These are phyloP conservation scores for Grosmannia huntii DNA, from an alignment of 2,329 filamentous ascomycete genomes.

Conservation along the genomic window DNA sequence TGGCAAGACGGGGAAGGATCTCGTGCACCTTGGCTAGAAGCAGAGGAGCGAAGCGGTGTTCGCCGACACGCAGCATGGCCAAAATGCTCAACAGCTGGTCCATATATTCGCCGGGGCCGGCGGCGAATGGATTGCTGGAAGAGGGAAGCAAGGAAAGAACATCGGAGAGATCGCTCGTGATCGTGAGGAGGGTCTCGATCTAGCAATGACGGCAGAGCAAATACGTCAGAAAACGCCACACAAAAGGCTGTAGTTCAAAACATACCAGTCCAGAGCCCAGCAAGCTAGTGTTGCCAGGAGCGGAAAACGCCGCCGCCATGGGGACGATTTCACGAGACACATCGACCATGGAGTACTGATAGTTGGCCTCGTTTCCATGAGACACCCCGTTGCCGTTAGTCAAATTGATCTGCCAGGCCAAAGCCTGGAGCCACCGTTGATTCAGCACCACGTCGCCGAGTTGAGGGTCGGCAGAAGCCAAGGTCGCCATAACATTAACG, in stretches of 20 bases:
- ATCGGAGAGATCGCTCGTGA: slow-evolving; percentile 60
- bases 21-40: slow-evolving; percentile 66
- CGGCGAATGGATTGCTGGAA: slow-evolving; percentile 47
- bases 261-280: slow-evolving; percentile 58
- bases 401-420: slow-evolving; percentile 48
- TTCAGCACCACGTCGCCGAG: slow-evolving; percentile 43
- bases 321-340: slow-evolving; percentile 50
- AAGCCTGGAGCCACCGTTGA: slow-evolving; percentile 53
- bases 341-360: slow-evolving; percentile 45
- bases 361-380: slow-evolving; percentile 16
- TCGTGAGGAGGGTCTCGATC: slow-evolving; percentile 71
- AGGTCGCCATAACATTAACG: slow-evolving; percentile 37
- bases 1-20: slow-evolving; percentile 48
- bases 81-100: slow-evolving; percentile 56
- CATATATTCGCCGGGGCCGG: slow-evolving; percentile 61
- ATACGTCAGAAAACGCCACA: neutral
- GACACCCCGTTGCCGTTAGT: slow-evolving; percentile 37
- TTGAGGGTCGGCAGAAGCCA: slow-evolving; percentile 39
- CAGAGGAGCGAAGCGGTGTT: slow-evolving; percentile 65
- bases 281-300: slow-evolving; percentile 55
- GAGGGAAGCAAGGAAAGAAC: slow-evolving; percentile 54
- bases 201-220: slow-evolving; percentile 15
- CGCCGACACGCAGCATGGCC: slow-evolving; percentile 58
- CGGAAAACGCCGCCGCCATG: slow-evolving; percentile 60
- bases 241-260: neutral